Conservation (phyloP, 1,284 basidiomycete species). For the Phellinidium pouzarii region DNA sequence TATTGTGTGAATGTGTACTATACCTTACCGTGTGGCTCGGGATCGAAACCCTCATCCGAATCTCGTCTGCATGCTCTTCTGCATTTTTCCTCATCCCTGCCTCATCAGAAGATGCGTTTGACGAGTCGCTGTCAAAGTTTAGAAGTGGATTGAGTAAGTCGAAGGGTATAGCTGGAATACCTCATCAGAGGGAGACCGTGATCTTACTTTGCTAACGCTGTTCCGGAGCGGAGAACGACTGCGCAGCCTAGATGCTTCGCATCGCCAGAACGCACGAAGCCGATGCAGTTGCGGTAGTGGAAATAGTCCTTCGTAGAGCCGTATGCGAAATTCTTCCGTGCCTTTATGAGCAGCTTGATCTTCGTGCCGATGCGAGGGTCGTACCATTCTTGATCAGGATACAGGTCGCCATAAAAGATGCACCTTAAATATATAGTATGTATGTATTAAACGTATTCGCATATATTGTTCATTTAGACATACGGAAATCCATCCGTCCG, state of each 20-base stretch:
- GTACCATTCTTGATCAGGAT: constrained; percentile 62
- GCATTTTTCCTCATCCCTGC: background rate
- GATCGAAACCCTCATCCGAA: constrained; percentile 5
- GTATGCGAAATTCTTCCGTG: constrained; percentile 59
- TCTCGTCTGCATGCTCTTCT: constrained; percentile 12
- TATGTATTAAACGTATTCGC: background rate
- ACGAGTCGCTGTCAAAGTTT: background rate
- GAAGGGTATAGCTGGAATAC: background rate
- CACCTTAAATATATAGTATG: constrained; percentile 42
- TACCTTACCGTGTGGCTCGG: background rate
- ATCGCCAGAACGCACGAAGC: constrained; percentile 64
- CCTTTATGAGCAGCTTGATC: constrained; percentile 47
- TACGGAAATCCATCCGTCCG: constrained; percentile 83
- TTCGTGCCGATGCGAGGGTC: constrained; percentile 43
- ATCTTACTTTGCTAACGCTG: constrained; percentile 28
- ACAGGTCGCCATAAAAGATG: constrained; percentile 89
- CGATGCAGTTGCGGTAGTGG: constrained; percentile 53
- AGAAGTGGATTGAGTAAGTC: too few relatives aligned
- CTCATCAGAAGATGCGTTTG: background rate
- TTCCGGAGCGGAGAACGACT: constrained; percentile 59
- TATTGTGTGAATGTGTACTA: background rate
- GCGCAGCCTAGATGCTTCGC: constrained; percentile 46
- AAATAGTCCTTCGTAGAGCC: constrained; percentile 57
- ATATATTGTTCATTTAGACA: constrained; percentile 26
- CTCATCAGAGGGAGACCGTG: background rate